These are phyloP conservation scores for Dispira parvispora DNA, from an alignment of 192 early-diverging fungal genomes.

Conservation along the genomic window DNA sequence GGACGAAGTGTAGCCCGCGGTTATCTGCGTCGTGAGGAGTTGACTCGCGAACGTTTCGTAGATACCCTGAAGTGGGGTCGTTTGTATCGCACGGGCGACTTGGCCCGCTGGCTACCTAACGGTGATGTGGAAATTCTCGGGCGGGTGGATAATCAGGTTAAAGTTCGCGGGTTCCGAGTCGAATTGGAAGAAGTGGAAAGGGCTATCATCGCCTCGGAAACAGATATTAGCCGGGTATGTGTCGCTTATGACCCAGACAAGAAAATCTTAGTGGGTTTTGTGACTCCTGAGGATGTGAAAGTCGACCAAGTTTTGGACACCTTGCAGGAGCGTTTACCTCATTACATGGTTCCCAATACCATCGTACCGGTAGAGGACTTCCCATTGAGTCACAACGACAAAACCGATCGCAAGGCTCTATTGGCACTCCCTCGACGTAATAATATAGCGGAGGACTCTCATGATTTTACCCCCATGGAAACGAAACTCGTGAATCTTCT, in stretches of 20 bases:
- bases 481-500: not conserved
- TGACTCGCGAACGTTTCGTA: not conserved
- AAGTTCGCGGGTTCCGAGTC: conserved; percentile 22
- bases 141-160: conserved; percentile 20
- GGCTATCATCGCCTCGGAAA: no score
- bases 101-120: conserved; percentile 17
- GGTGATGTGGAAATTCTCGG: conserved; percentile 19
- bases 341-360: conserved; percentile 7
- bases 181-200: conserved; percentile 20
- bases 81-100: conserved; percentile 23
- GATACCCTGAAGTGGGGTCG: not conserved
- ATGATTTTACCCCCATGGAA: not conserved
- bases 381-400: conserved; percentile 2
- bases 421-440: not conserved
- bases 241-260: conserved; percentile 14
- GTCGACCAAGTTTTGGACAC: not conserved
- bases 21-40: not conserved
- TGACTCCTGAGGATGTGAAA: conserved; percentile 13
- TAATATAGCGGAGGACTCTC: not conserved
- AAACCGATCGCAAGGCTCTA: not conserved
- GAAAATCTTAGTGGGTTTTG: conserved; percentile 15
- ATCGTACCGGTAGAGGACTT: not conserved
- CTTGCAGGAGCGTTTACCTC: not conserved
- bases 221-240: not conserved
- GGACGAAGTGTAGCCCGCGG: not conserved